A percentile compares a stretch with the other conserved stretches of the same genome.
Conservation (phyloP, 441 rosid species). For the Omphalea diandra region DNA sequence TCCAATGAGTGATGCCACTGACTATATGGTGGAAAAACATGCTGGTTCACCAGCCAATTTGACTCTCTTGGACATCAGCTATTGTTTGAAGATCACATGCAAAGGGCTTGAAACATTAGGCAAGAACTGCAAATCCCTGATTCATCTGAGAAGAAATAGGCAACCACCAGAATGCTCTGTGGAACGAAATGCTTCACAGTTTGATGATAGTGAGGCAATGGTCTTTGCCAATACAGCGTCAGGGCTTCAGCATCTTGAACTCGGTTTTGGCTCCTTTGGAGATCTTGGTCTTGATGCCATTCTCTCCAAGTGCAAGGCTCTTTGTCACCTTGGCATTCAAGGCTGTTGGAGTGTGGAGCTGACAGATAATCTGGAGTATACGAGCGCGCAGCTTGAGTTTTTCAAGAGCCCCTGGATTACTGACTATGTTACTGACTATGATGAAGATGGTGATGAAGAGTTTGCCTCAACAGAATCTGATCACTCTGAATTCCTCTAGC, state of each 20-base stretch:
- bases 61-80: neutral
- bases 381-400: neutral
- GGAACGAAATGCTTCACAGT: neutral
- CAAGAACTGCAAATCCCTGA: conserved; percentile 4
- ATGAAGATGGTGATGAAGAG: neutral
- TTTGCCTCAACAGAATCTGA: neutral
- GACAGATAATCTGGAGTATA: neutral
- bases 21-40: conserved; percentile 4
- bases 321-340: conserved; percentile 5
- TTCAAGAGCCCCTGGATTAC: neutral
- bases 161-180: neutral
- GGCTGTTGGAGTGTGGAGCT: conserved; percentile 5
- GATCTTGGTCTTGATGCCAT: conserved; percentile 1
- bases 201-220: conserved; percentile 2
- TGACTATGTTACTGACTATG: neutral
- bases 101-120: conserved; percentile 1
- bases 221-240: neutral
- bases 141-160: conserved; percentile 6
- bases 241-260: neutral
- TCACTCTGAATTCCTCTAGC: neutral
- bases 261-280: conserved; percentile 8
- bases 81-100: conserved; percentile 9
- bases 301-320: conserved; percentile 10
- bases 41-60: neutral
- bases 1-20: conserved; percentile 8